These are phyloP conservation scores for Clitopilus hobsonii DNA, from an alignment of 768 basidiomycete species.

Conservation along the genomic window DNA sequence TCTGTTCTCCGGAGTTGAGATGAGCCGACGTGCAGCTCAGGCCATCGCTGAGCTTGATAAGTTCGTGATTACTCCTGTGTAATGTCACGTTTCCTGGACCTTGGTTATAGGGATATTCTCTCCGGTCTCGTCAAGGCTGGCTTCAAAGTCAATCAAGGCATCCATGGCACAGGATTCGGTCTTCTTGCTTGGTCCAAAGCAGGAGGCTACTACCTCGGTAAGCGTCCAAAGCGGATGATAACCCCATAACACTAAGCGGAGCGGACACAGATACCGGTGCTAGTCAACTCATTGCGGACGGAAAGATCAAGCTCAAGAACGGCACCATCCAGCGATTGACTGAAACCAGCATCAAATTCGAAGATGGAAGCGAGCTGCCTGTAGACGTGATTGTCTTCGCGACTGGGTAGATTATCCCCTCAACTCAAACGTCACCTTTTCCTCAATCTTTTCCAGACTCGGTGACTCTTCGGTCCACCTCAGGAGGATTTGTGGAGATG, in stretches of 20 bases:
- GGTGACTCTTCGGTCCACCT: conserved; percentile 37
- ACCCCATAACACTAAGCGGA: too few relatives aligned
- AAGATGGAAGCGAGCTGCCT: conserved; percentile 38
- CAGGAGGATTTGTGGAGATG: conserved; percentile 40
- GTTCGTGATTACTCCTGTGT: conserved; percentile 19
- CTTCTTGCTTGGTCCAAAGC: conserved; percentile 25
- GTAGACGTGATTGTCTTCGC: conserved; percentile 58
- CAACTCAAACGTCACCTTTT: neutral
- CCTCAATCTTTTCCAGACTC: conserved; percentile 30
- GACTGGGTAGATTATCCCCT: conserved; percentile 40
- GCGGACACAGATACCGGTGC: conserved; percentile 46
- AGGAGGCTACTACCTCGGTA: conserved; percentile 36
- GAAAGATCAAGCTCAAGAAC: conserved; percentile 70
- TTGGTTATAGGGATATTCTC: conserved; percentile 23
- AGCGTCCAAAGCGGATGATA: neutral
- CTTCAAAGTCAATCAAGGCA: conserved; percentile 38
- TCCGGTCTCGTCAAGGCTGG: conserved; percentile 38
- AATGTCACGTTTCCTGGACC: neutral
- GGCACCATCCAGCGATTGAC: conserved; percentile 47
- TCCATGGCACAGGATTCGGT: conserved; percentile 31
- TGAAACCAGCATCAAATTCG: conserved; percentile 39
- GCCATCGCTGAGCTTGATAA: conserved; percentile 30
- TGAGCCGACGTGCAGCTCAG: conserved; percentile 12
- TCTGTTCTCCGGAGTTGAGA: conserved; percentile 17
- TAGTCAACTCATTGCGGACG: conserved; percentile 55